These are phyloP conservation scores for Bretschneidera sinensis DNA, from an alignment of 345 rosid genomes.

Conservation along the genomic window DNA sequence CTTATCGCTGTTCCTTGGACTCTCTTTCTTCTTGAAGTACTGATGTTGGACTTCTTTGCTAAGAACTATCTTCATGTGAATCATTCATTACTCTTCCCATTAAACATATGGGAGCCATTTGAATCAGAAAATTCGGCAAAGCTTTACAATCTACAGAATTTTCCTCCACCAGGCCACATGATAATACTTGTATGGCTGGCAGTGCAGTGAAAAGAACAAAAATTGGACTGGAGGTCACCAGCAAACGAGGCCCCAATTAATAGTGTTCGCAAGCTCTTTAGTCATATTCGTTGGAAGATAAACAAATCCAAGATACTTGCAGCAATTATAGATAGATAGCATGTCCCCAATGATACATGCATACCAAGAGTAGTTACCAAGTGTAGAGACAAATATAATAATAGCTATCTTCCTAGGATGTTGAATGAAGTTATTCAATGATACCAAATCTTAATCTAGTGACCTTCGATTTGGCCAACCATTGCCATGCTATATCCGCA, in stretches of 20 bases:
- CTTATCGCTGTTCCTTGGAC: conserved; percentile 43
- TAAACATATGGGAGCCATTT: conserved; percentile 29
- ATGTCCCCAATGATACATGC: neutral
- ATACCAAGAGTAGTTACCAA: neutral
- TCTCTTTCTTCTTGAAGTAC: conserved; percentile 66
- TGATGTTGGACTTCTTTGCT: conserved; percentile 32
- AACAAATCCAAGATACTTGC: neutral
- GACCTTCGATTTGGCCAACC: too few relatives aligned
- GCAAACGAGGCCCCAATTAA: conserved; percentile 74
- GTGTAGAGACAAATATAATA: too few relatives aligned
- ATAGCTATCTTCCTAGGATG: too few relatives aligned
- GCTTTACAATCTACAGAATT: conserved; percentile 27
- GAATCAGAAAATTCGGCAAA: conserved; percentile 25
- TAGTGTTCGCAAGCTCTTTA: neutral
- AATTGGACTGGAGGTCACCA: conserved; percentile 92
- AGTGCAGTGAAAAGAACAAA: conserved; percentile 71
- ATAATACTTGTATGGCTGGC: conserved; percentile 68
- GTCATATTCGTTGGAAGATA: too few relatives aligned
- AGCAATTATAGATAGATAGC: neutral
- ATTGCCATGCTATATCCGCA: too few relatives aligned
- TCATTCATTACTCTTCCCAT: conserved; percentile 30
- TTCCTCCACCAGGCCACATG: conserved; percentile 76
- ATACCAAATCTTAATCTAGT: too few relatives aligned
- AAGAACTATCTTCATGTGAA: conserved; percentile 31
- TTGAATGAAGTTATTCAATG: too few relatives aligned